Base-by-base conservation (phyloP, 371 early-diverging fungal species). In the Mortierella sp. region DNA sequence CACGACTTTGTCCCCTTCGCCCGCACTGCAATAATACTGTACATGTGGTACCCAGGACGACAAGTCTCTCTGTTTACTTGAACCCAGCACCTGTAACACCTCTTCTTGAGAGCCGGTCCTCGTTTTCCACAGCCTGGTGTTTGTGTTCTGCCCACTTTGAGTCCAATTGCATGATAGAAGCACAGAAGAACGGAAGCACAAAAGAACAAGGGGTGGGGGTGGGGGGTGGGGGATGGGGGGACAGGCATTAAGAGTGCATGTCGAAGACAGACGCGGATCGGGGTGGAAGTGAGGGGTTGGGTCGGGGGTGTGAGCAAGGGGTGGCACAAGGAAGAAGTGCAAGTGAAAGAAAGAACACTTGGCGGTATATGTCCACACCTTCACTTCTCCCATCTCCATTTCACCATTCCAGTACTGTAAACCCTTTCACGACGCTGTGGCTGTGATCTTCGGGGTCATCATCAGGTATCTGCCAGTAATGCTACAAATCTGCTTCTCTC, bases 141-240 rank as follows among this genome's bases (percentile, higher is more conserved):
- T 54, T 54, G 54, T 54, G 26, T 23, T 27, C 27, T 54, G 26
- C 26, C 16, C 43, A 23, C 19, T 39, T 62, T 62, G 45, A 54
- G 24, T 54, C 34, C 34, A 10, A 34, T 62, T 62, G 62, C 62
- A 62, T 62, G 56, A 56, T 56, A 50, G 64, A 63, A 56, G 43
- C 64, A 39, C 47, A 50, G 41, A 54, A 63, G 34, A 48, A 47
- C 27, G 5, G 18, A 28, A 55, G n/a, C 14, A 27, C 13, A 9
- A 8, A 34, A 38, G 49, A 16, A 45, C 48, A 18, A 49, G 18
- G 24, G 48, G 10, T 34, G 28, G 48, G 38, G 23, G 5, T n/a
- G 34, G 45, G 45, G 58, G 13, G 9, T 45, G 31, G 28, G 26
- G 21, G 12, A n/a, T n/a, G n/a, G n/a, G n/a, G n/a, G n/a, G n/a